Conservation (phyloP, 1,284 basidiomycete genomes). For the Malassezia yamatoensis region DNA sequence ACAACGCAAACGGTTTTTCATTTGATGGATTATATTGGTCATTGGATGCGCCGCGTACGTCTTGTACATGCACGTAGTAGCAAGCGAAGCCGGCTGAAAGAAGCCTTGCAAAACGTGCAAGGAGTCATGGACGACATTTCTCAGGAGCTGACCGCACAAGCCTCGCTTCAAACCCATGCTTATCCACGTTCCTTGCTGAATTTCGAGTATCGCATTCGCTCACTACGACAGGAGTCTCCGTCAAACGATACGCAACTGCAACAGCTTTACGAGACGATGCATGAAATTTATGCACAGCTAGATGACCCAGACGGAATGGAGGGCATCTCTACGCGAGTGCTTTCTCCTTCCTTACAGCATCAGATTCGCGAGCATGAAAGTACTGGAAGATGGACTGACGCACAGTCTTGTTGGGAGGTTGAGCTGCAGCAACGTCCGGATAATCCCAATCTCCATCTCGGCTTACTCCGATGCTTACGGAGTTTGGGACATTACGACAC, state of each 20-base stretch:
- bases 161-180: constrained; percentile 84
- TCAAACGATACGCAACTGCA: constrained; percentile 50
- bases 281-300: constrained; percentile 88
- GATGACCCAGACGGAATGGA: constrained; percentile 99
- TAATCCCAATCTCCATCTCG: constrained; percentile 77
- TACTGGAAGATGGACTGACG: constrained; percentile 92
- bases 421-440: constrained; percentile 79
- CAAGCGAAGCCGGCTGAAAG: constrained; percentile 22
- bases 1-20: constrained; percentile 75
- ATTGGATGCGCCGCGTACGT: constrained; percentile 61
- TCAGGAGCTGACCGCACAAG: constrained; percentile 78
- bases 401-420: constrained; percentile 99
- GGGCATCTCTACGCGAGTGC: constrained; percentile 78
- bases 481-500: constrained; percentile 98
- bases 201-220: constrained; percentile 60
- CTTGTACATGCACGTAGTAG: constrained; percentile 27
- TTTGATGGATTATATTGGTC: constrained; percentile 86
- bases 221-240: background rate
- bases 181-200: constrained; percentile 90
- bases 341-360: constrained; percentile 83
- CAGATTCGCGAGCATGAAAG: constrained; percentile 98
- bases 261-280: constrained; percentile 75
- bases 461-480: constrained; percentile 77
- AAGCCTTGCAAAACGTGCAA: constrained; percentile 54
- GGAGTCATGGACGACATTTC: constrained; percentile 72